These are phyloP conservation scores for Hypoxylon crocopeplum DNA, from an alignment of 495 filamentous ascomycete genomes.

Conservation along the genomic window DNA sequence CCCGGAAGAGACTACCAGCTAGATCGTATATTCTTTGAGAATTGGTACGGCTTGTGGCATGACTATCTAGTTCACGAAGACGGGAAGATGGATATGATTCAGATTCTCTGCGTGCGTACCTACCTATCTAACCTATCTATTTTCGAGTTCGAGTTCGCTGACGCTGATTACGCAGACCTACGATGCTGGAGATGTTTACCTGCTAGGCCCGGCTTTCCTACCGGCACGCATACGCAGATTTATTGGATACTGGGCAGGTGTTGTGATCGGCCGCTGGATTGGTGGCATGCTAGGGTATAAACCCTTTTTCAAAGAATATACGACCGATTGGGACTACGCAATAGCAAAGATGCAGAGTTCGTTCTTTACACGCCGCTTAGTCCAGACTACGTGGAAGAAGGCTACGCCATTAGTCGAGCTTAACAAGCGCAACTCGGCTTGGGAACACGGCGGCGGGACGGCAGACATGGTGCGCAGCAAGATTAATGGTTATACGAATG, in stretches of 20 bases:
- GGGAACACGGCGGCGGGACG: too few relatives aligned
- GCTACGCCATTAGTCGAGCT: too few relatives aligned
- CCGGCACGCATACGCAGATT: conserved; percentile 46
- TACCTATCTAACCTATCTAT: too few relatives aligned
- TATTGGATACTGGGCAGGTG: conserved; percentile 38
- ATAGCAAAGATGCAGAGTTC: conserved; percentile 41
- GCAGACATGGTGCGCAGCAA: too few relatives aligned
- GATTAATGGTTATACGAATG: too few relatives aligned
- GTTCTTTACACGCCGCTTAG: conserved; percentile 21
- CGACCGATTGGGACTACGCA: conserved; percentile 52
- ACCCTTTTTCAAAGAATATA: conserved; percentile 52
- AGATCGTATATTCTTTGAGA: conserved; percentile 54
- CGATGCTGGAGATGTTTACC: conserved; percentile 48
- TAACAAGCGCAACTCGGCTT: too few relatives aligned
- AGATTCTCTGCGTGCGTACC: conserved; percentile 46
- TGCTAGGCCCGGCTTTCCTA: too few relatives aligned
- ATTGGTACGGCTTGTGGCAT: conserved; percentile 55
- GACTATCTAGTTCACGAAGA: conserved; percentile 40
- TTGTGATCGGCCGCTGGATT: conserved; percentile 52
- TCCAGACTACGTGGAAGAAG: too few relatives aligned
- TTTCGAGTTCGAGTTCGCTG: not conserved
- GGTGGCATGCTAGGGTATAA: conserved; percentile 52
- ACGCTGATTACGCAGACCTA: conserved; percentile 39
- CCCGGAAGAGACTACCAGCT: conserved; percentile 13
- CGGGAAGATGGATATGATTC: conserved; percentile 43